These are phyloP conservation scores for Meira miltonrushii DNA, from an alignment of 1,284 basidiomycete genomes.

Conservation along the genomic window DNA sequence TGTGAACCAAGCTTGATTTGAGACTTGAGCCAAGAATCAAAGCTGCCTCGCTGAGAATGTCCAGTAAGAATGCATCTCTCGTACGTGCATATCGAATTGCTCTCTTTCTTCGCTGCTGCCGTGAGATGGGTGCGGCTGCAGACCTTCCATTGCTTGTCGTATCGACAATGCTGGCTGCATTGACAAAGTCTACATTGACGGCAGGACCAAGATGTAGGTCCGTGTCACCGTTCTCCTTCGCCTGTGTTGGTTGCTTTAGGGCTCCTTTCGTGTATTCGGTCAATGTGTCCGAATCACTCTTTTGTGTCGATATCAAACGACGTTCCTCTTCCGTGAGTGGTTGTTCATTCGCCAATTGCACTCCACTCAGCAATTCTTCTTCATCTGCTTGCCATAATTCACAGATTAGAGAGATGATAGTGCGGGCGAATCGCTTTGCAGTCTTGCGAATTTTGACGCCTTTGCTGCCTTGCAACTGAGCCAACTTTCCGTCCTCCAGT, in stretches of 20 bases:
- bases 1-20: conserved; percentile 27
- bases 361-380: conserved; percentile 17
- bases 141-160: conserved; percentile 1
- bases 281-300: neutral
- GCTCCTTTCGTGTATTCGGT: neutral
- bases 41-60: conserved; percentile 24
- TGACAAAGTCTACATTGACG: conserved; percentile 28
- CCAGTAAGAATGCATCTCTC: conserved; percentile 19
- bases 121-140: neutral
- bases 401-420: conserved; percentile 19
- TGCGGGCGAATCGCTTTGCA: conserved; percentile 29
- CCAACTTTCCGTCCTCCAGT: conserved; percentile 23
- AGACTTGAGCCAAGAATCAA: conserved; percentile 37
- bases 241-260: neutral
- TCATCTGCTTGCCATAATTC: conserved; percentile 31
- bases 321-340: neutral
- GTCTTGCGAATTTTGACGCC: conserved; percentile 22
- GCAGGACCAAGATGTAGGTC: conserved; percentile 15
- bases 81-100: neutral
- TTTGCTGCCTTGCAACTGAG: conserved; percentile 2
- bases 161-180: conserved; percentile 16
- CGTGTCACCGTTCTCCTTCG: conserved; percentile 12
- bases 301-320: neutral
- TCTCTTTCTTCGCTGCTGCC: neutral
- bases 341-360: neutral